These are phyloP conservation scores for Cytospora chrysosperma DNA, from an alignment of 2,329 filamentous ascomycete genomes.

Conservation along the genomic window DNA sequence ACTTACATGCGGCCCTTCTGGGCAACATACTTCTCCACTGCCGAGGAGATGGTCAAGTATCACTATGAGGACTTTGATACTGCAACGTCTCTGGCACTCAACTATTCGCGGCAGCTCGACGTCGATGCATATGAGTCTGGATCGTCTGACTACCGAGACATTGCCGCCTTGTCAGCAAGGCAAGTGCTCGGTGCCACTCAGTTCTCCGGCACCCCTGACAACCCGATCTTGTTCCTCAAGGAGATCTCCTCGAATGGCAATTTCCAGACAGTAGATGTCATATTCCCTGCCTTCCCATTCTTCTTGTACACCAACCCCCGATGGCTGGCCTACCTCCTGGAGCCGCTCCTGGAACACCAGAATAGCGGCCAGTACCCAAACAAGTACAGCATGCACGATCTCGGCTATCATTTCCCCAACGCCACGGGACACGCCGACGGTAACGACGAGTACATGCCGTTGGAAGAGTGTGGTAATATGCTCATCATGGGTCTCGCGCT, in stretches of 20 bases:
- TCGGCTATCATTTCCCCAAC: constrained; percentile 72
- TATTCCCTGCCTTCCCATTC: constrained; percentile 83
- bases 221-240: constrained; percentile 76
- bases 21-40: constrained; percentile 68
- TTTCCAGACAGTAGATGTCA: constrained; percentile 82
- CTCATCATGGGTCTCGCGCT: constrained; percentile 76
- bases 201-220: constrained; percentile 70
- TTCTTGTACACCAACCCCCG: constrained; percentile 81
- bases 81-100: constrained; percentile 62
- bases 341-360: constrained; percentile 79
- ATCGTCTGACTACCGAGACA: constrained; percentile 72
- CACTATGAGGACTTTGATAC: constrained; percentile 73
- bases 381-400: constrained; percentile 75
- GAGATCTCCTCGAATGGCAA: constrained; percentile 86
- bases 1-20: constrained; percentile 79
- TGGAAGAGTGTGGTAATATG: constrained; percentile 74
- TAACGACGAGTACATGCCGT: constrained; percentile 71
- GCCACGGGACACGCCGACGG: constrained; percentile 71
- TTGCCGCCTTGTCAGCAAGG: constrained; percentile 73
- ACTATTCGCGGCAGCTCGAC: constrained; percentile 71
- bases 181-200: constrained; percentile 78
- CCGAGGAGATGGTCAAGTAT: constrained; percentile 65
- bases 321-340: constrained; percentile 76
- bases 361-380: constrained; percentile 82
- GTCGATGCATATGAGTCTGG: constrained; percentile 72